Percentiles rank a stretch among this genome's conserved stretches.
phyloP scores from a whole-genome alignment of 495 filamentous ascomycete genomes.

The Xylaria acuta region DNA sequence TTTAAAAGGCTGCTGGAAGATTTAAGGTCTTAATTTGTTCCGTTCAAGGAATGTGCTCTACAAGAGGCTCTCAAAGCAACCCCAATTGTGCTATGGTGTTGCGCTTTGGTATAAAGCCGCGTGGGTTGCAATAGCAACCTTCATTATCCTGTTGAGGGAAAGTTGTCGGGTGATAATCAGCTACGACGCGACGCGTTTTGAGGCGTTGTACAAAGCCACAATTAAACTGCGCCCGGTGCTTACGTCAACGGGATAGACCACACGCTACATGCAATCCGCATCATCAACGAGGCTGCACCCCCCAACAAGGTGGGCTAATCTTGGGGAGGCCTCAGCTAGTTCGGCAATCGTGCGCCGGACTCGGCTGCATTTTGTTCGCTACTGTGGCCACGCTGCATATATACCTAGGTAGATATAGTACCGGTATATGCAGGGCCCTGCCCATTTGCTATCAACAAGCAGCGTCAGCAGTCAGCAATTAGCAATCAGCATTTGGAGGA shows the following conservation, averaged over 20 bases:
- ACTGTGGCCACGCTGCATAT: slow-evolving; percentile 2
- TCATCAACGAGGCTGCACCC: slow-evolving; percentile 17
- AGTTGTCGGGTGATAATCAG: not conserved
- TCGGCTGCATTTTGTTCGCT: not conserved
- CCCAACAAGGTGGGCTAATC: not conserved
- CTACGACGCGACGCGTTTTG: not conserved
- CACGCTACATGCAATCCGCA: not conserved
- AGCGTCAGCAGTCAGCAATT: slow-evolving; percentile 2
- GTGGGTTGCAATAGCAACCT: not conserved
- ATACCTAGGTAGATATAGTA: not conserved
- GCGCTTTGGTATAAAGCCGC: not conserved
- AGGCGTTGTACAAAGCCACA: not conserved
- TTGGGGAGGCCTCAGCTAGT: not conserved
- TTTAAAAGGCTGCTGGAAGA: slow-evolving; percentile 13
- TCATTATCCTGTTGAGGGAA: not conserved
- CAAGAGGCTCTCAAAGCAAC: not conserved
- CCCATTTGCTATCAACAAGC: not conserved
- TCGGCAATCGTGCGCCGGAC: not conserved
- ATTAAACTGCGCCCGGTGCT: slow-evolving; percentile 15
- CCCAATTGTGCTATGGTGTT: not conserved
- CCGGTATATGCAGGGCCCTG: not conserved
- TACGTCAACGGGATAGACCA: slow-evolving; percentile 10
- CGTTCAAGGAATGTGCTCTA: not conserved
- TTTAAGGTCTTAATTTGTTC: not conserved
- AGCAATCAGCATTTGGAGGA: not conserved